Base-by-base conservation (phyloP, 352 stramenopile species). In the Aphanomyces invadans region DNA sequence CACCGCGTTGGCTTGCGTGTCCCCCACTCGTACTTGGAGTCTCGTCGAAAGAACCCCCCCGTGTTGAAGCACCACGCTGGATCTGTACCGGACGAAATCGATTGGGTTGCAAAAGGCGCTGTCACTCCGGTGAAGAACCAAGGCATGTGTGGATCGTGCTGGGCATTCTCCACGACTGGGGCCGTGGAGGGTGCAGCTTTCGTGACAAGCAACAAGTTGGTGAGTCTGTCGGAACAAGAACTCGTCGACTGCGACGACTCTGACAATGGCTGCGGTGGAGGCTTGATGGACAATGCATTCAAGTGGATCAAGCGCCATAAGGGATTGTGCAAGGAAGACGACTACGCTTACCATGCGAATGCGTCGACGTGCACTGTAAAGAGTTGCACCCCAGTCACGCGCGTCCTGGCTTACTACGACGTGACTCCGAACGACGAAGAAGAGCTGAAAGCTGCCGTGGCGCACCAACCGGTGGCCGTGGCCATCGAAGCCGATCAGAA, bases 271-370 rank as follows among this genome's bases (percentile, higher is more conserved):
- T 99, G 97, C 82, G 95, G 95, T 67, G 97, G 97, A 28, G 97
- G 97, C 29, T 75, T 98, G 15, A 99, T 99, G 95, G 94, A 98
- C 77, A 95, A 98, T 71, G 95, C 95, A 10, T 99, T 99, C 72
- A 76, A 88, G 19, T 99, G 94, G 79, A 97, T 98, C 64, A 87
- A 97, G 69, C 75, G 84, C 46, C 79, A 95, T 57, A 82, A 81
- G 26, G 95, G 95, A 17, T 76, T 99, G n/a, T 98, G 93, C 74
- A 87, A 78, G 15, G 95, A 98, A 71, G 78, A 81, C 0, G 93
- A 98, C 60, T 99, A 99, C 73, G 85, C 91, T n/a, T 99, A 99
- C 75, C 73, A 81, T 42, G 89, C 75, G 15, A 76, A 83, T 57
- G 76, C 79, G n/a, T 74, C 76, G 29, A 79, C 81, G 26, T 96